phyloP scores from a whole-genome alignment of 768 basidiomycete species.

The Candolleomyces eurysporus region DNA sequence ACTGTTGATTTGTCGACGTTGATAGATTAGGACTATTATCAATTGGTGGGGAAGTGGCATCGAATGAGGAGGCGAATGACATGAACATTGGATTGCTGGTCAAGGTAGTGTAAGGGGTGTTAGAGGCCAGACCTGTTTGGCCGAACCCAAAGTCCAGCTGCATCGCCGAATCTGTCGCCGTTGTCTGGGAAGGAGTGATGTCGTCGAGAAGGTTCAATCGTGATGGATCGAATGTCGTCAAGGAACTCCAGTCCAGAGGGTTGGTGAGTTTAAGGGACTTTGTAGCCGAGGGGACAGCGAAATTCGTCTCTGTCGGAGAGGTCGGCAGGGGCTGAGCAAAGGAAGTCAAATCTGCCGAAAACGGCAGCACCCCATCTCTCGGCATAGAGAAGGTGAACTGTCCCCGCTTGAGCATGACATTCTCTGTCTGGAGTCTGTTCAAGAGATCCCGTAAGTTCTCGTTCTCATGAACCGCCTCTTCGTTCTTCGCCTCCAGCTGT shows the following conservation, averaged over 20 bases:
- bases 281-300: constrained; percentile 27
- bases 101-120: constrained; percentile 70
- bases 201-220: constrained; percentile 66
- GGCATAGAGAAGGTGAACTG: constrained; percentile 86
- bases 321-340: constrained; percentile 16
- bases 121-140: constrained; percentile 42
- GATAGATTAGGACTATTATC: constrained; percentile 14
- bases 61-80: constrained; percentile 68
- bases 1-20: constrained; percentile 23
- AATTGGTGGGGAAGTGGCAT: constrained; percentile 33
- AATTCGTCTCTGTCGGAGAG: constrained; percentile 27
- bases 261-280: constrained; percentile 38
- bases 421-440: constrained; percentile 83
- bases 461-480: constrained; percentile 72
- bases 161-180: constrained; percentile 57
- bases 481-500: constrained; percentile 81
- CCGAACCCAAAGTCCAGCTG: constrained; percentile 59
- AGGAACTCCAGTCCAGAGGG: constrained; percentile 61
- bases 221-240: constrained; percentile 70
- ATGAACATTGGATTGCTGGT: constrained; percentile 84
- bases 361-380: constrained; percentile 20
- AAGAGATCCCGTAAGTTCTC: constrained; percentile 87
- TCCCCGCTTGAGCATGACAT: constrained; percentile 73
- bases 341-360: constrained; percentile 15
- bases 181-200: constrained; percentile 47